Evolutionary conservation across 495 filamentous ascomycete species (phyloP).

Genomic region (Sphaerosporella brunnea): DNA sequence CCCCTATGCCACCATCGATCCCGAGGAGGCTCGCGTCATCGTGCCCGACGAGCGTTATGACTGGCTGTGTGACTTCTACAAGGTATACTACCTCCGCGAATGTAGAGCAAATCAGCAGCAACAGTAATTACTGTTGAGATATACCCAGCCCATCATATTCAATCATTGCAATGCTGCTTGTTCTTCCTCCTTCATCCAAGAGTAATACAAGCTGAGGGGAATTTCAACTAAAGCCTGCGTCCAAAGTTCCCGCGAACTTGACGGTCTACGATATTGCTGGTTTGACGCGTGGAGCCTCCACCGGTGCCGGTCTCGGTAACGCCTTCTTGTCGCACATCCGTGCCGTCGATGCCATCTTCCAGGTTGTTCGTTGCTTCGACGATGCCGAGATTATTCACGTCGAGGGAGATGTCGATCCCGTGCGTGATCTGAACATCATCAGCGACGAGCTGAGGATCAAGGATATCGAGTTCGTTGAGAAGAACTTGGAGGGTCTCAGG

Average conservation of each 20-base stretch:
- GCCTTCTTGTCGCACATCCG: conserved; percentile 97
- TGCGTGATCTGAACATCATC: conserved; percentile 89
- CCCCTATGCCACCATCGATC: conserved; percentile 96
- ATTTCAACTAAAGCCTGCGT: conserved; percentile 51
- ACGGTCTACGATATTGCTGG: conserved; percentile 99
- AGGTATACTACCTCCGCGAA: too few relatives aligned
- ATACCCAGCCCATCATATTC: too few relatives aligned
- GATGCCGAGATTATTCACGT: conserved; percentile 99
- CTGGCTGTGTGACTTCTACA: conserved; percentile 90
- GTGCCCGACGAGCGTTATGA: conserved; percentile 93
- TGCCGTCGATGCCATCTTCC: conserved; percentile 98
- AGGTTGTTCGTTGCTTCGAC: conserved; percentile 97
- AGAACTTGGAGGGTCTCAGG: conserved; percentile 68
- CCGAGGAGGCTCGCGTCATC: conserved; percentile 94
- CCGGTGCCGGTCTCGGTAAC: conserved; percentile 93
- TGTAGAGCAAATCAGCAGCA: too few relatives aligned
- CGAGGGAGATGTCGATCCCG: conserved; percentile 92
- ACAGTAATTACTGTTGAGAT: too few relatives aligned
- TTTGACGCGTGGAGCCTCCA: conserved; percentile 88
- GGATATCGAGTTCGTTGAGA: conserved; percentile 97
- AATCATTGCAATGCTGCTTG: conserved; percentile 1
- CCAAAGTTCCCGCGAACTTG: conserved; percentile 83
- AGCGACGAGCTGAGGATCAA: conserved; percentile 91
- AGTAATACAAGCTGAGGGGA: conserved; percentile 8
- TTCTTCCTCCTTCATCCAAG: conserved; percentile 2